Conservation (phyloP, 208 protist species). For the Trypanosoma boissoni region DNA sequence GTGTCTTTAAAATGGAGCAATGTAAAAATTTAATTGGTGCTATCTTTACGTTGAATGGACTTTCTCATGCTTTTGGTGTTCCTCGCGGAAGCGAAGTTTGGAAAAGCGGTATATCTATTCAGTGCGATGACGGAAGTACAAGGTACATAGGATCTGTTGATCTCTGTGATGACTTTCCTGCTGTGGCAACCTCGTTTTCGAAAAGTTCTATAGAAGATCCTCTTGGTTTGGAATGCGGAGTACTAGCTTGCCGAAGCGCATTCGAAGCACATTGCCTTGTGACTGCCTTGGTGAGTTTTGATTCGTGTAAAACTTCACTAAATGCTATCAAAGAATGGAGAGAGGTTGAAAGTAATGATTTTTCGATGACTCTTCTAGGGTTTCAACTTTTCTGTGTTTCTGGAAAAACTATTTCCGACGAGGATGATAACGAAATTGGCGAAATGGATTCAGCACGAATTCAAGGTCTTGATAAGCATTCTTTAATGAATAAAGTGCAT, state of each 20-base stretch:
- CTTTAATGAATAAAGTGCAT: constrained; percentile 11
- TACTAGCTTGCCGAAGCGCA: neutral
- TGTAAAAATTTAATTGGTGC: neutral
- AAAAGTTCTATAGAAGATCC: neutral
- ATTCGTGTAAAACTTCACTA: constrained; percentile 1
- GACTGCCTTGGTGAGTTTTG: neutral
- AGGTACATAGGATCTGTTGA: constrained; percentile 12
- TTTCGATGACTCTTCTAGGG: constrained; percentile 9
- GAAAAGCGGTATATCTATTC: constrained; percentile 12
- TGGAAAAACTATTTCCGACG: constrained; percentile 23
- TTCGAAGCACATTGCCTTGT: constrained; percentile 5
- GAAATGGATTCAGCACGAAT: constrained; percentile 23
- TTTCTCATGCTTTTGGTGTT: constrained; percentile 14
- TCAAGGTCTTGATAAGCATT: constrained; percentile 8
- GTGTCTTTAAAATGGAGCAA: neutral
- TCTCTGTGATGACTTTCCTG: constrained; percentile 2
- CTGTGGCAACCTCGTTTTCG: constrained; percentile 7
- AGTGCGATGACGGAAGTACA: neutral
- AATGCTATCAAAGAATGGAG: constrained; percentile 17
- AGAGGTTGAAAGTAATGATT: neutral
- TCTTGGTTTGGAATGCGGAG: constrained; percentile 12
- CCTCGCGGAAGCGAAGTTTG: constrained; percentile 15
- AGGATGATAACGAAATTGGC: constrained; percentile 20
- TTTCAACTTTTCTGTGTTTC: constrained; percentile 18
- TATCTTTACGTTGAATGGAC: constrained; percentile 1